These are phyloP conservation scores for Pseudogymnoascus sp. DNA, from an alignment of 2,329 filamentous ascomycete species.

Conservation along the genomic window DNA sequence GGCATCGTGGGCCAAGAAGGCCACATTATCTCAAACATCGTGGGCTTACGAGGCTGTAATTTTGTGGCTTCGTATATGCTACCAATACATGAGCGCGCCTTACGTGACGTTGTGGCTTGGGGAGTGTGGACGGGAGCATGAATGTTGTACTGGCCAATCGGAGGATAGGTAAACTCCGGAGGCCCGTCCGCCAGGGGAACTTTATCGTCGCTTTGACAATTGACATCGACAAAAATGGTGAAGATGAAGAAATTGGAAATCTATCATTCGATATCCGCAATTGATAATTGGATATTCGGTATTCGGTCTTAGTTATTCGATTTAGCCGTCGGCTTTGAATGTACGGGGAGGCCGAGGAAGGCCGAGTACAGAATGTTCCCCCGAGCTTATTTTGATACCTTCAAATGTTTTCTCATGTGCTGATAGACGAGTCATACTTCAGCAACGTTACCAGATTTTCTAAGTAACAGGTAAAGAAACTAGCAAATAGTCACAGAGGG, in stretches of 20 bases:
- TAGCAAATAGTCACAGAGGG: neutral
- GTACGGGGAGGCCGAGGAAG: neutral
- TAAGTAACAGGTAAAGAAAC: neutral
- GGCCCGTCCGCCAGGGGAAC: neutral
- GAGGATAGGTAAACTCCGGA: neutral
- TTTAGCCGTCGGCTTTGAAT: neutral
- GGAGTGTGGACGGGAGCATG: neutral
- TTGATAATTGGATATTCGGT: neutral
- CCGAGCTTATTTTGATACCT: neutral
- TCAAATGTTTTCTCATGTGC: neutral
- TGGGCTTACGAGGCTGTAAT: neutral
- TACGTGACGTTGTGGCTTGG: neutral
- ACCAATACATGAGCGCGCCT: neutral
- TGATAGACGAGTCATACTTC: neutral
- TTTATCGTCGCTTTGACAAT: neutral
- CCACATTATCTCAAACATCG: neutral
- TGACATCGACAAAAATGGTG: neutral
- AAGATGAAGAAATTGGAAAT: neutral
- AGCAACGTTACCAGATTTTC: neutral
- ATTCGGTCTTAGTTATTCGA: neutral
- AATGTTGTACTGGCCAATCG: conserved; percentile 5
- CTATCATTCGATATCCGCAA: neutral
- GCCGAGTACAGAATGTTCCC: neutral
- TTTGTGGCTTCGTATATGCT: neutral
- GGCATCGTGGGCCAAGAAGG: neutral